Evolutionary conservation across 202 grass and related monocot species (phyloP), one percentile per base, ranked within the genome.

Genomic region (Tripidium arundinaceum): DNA sequence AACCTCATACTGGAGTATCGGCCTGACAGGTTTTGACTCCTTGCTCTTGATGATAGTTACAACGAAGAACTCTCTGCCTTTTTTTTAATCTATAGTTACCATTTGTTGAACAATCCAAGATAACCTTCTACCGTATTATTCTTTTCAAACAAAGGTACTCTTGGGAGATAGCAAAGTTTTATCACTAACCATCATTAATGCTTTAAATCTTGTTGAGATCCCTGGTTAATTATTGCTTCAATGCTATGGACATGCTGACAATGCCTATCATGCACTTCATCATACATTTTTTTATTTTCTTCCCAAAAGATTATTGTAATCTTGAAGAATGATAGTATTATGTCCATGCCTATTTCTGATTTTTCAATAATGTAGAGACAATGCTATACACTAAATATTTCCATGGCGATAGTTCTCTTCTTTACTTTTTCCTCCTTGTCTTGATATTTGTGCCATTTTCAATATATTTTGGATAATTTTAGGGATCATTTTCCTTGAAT

Each of bases 1-100:
- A 99, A 91, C 78, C 92, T 93, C 74, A 76, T 99, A 79, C 55
- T 99, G 71, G 92, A 99, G 70, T 99, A 99, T 86, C 89, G 84
- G 21, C 96, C 92, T 77, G 83, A 93, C 85, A 99, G 92, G 92
- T 95, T 81, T 70, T 22, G 13, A 49, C 59, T 34, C 71, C 65
- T 69, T 68, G 4, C 15, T 65, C 36, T 72, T 29, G 24, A 19
- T 73, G 52, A 37, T 77, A 45, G 33, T 67, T 68, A 33, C 37
- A 22, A 61, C 13, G 62, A 76, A 70, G 19, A 77, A 42, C n/a
- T 24, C 7, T 52, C 45, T 61, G 4, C 57, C 13, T 26, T 77
- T 81, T 25, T 69, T 74, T 81, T 45, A 55, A 58, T 79, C 58
- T 50, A 38, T 64, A n/a, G 26, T 18, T 70, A 22, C 4, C 13